Conservation (phyloP, 139 green algal genomes). For the Micractinium conductrix region DNA sequence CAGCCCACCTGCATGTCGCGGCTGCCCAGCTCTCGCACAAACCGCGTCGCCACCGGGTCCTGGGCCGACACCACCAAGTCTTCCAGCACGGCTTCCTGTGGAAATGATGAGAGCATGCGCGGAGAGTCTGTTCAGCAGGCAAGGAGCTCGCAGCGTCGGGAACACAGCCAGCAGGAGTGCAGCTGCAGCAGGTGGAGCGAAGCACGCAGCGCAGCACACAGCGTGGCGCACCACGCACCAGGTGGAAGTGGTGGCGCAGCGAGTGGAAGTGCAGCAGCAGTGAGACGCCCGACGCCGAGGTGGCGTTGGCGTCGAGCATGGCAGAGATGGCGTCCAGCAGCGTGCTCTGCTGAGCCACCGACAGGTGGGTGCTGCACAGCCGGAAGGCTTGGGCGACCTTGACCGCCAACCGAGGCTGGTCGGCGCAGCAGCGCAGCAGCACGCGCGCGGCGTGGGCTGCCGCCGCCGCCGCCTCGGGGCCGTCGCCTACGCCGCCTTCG, state of each 20-base stretch:
- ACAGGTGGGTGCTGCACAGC: not conserved
- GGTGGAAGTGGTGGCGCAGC: conserved; percentile 25
- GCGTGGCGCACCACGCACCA: too few species aligned
- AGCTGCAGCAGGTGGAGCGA: too few species aligned
- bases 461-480: not conserved
- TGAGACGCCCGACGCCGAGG: conserved; percentile 14
- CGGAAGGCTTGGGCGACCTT: conserved; percentile 11
- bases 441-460: not conserved
- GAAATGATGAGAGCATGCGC: too few species aligned
- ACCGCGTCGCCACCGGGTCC: not conserved
- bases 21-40: conserved; percentile 14
- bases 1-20: conserved; percentile 17
- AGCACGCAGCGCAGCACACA: too few species aligned
- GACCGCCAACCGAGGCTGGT: conserved; percentile 19
- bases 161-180: too few species aligned
- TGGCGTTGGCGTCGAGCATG: conserved; percentile 27
- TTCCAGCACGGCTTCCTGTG: conserved; percentile 21
- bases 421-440: conserved; percentile 5
- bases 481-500: not conserved
- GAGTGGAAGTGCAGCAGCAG: conserved; percentile 33
- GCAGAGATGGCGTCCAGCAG: conserved; percentile 27
- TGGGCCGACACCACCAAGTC: conserved; percentile 10
- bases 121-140: too few species aligned
- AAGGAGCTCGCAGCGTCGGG: too few species aligned
- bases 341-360: not conserved